A percentile compares a stretch with the other conserved stretches of the same genome.
phyloP scores from a whole-genome alignment of 441 rosid genomes.

The Bocquillonia castaneifolia region DNA sequence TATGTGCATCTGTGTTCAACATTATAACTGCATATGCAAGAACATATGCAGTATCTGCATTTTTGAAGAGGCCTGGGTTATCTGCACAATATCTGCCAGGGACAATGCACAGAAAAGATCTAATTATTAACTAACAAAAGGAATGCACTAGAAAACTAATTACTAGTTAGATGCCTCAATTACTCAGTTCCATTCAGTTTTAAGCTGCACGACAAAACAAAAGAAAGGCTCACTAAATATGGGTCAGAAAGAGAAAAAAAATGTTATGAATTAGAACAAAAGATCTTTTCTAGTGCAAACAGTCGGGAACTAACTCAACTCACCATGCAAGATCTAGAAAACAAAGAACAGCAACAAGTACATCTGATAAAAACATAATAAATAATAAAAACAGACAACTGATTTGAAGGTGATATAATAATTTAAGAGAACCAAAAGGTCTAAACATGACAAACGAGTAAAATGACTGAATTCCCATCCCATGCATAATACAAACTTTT shows the following conservation, averaged over 20 bases:
- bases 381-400: too few species aligned
- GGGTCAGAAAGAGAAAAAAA: background rate
- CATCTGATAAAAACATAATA: background rate
- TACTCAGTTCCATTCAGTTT: background rate
- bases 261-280: background rate
- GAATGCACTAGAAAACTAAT: constrained; percentile 9
- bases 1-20: constrained; percentile 98
- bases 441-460: too few species aligned
- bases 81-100: constrained; percentile 92
- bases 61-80: constrained; percentile 91
- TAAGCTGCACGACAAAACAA: background rate
- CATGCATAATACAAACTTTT: too few species aligned
- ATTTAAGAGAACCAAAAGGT: too few species aligned
- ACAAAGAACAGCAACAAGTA: background rate
- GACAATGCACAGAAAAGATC: constrained; percentile 26
- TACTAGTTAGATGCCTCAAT: background rate
- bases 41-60: constrained; percentile 98
- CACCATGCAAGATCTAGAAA: background rate
- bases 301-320: background rate
- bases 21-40: constrained; percentile 99
- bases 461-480: too few species aligned
- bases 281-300: background rate
- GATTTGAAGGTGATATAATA: background rate
- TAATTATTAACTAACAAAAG: constrained; percentile 7
- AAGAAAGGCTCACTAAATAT: background rate